Base-by-base conservation (phyloP, 202 grass and related monocot species). In the Hordeum pubiflorum region DNA sequence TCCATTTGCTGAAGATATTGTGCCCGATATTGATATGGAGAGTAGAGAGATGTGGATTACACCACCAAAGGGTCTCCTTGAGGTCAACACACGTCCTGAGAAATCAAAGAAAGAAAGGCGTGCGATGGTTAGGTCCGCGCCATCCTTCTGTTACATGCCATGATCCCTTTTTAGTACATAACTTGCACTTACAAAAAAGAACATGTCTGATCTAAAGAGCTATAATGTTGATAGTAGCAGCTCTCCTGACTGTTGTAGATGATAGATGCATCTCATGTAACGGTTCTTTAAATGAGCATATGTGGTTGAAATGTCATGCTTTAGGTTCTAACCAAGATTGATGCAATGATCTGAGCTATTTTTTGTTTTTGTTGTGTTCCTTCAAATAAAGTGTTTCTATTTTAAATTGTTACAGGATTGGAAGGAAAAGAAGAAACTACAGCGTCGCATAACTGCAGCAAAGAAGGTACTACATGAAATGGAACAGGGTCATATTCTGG, bases 1-100 rank as follows among this genome's bases (percentile, higher is more conserved):
- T 78, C 96, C 96, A 46, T 99, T 95, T 88, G 90, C 93, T 50
- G 77, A 93, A 79, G 92, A 87, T 82, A 99, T 95, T 91, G 96
- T 93, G 63, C 88, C 90, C 79, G 89, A 93, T 81, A 83, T 99
- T 84, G 87, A 99, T 84, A 78, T 83, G 79, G 90, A 88, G 66
- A 89, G 68, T 61, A 82, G 85, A 78, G 83, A 99, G 89, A 99
- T 97, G 86, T 57, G 21, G 87, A 95, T 99, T 84, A 93, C 92
- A 82, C 96, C 96, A 63, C 96, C 96, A 76, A 95, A 95, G 79
- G 96, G 96, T 12, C 85, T 99, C 61, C 85, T 99, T 48, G 96
- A 95, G 80, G 80, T 99, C 59, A 99, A 99, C 78, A 80, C 74
- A 70, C 92, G 92, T 71, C 77, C 92, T 77, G 87, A 79, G 59